Percentiles rank a stretch among this genome's conserved stretches.
phyloP scores from a whole-genome alignment of 2,329 filamentous ascomycete genomes.

The Colletotrichum somersetense region DNA sequence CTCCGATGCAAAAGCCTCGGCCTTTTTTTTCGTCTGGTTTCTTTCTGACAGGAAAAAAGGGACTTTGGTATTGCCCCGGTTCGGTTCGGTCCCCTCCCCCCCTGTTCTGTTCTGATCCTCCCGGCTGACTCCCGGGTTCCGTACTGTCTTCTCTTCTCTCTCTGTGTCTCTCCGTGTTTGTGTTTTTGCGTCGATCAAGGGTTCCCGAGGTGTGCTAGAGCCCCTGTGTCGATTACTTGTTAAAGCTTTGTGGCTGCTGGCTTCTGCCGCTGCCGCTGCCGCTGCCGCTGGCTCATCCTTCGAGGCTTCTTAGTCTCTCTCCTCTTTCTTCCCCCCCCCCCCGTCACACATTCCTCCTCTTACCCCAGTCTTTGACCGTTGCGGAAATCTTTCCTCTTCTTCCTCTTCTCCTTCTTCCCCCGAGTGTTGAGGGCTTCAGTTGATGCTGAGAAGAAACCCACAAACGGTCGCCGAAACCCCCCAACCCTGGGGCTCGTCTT shows the following conservation, averaged over 20 bases:
- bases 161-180: no score
- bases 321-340: background rate
- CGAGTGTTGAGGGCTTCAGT: background rate
- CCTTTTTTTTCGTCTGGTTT: constrained; percentile 11
- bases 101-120: background rate
- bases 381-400: background rate
- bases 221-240: constrained; percentile 12
- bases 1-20: no score
- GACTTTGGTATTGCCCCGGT: background rate
- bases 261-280: background rate
- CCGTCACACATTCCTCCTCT: constrained; percentile 1
- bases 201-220: constrained; percentile 10
- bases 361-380: background rate
- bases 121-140: background rate
- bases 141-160: background rate
- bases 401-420: background rate
- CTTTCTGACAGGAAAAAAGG: background rate
- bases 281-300: background rate
- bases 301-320: background rate
- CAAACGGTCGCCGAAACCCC: background rate
- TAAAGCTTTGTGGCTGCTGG: constrained; percentile 12
- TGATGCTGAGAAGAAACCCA: background rate
- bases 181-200: background rate
- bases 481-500: background rate
- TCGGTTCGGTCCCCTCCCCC: background rate